These are phyloP conservation scores for Trametes maxima DNA, from an alignment of 768 basidiomycete species.

Conservation along the genomic window DNA sequence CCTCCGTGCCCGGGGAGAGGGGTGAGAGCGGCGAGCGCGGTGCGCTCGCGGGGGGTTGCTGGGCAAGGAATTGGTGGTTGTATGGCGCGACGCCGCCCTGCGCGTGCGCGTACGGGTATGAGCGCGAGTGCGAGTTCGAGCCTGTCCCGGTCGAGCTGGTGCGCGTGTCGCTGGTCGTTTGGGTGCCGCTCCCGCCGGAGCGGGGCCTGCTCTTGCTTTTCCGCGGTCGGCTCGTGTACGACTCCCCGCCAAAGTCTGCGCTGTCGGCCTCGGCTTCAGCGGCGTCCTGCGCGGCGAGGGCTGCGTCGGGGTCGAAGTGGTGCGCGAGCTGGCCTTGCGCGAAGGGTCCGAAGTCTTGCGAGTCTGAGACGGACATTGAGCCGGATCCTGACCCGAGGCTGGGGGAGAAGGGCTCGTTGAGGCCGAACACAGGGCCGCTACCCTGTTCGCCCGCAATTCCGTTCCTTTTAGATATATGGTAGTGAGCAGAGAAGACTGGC, in stretches of 20 bases:
- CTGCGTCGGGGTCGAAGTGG: slow-evolving; percentile 43
- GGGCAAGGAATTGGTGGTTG: slow-evolving; percentile 31
- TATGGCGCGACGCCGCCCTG: slow-evolving; percentile 22
- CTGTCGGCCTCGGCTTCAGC: slow-evolving; percentile 49
- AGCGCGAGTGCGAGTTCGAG: slow-evolving; percentile 33
- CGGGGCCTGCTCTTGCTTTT: slow-evolving; percentile 54
- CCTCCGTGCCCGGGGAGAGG: neutral
- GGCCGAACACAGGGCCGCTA: slow-evolving; percentile 21
- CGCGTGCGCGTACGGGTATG: slow-evolving; percentile 2
- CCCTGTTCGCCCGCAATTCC: slow-evolving; percentile 19
- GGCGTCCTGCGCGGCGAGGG: slow-evolving; percentile 50
- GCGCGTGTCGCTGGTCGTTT: no score
- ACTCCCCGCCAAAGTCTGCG: slow-evolving; percentile 62
- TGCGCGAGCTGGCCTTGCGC: slow-evolving; percentile 19
- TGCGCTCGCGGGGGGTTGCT: slow-evolving; percentile 24
- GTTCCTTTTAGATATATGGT: neutral
- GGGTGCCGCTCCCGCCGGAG: neutral
- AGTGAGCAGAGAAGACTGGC: neutral
- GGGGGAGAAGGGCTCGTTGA: slow-evolving; percentile 13
- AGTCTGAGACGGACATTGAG: slow-evolving; percentile 19
- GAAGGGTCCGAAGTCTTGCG: slow-evolving; percentile 38
- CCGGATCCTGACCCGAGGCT: slow-evolving; percentile 24
- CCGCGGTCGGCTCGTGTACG: slow-evolving; percentile 45
- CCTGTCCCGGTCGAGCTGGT: slow-evolving; percentile 49
- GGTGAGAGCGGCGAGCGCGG: slow-evolving; percentile 11